These are phyloP conservation scores for Hyaloperonospora brassicae DNA, from an alignment of 352 stramenopile species.

Conservation along the genomic window DNA sequence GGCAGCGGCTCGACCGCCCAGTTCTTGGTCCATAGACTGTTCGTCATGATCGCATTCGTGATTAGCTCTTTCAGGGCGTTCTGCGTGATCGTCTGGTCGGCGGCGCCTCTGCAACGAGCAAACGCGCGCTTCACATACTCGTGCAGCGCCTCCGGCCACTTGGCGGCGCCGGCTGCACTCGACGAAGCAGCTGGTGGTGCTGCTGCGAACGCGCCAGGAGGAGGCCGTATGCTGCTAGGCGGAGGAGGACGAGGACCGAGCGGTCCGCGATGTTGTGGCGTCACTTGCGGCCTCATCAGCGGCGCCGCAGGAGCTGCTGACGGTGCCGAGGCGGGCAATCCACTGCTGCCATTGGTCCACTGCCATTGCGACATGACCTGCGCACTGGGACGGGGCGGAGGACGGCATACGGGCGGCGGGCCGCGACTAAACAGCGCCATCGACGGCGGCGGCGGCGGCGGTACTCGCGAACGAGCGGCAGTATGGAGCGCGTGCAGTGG, in stretches of 20 bases:
- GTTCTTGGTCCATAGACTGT: conserved; percentile 81
- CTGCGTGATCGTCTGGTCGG: conserved; percentile 73
- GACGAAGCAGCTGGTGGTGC: conserved; percentile 7
- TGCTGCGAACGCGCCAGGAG: conserved; percentile 9
- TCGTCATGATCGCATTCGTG: conserved; percentile 76
- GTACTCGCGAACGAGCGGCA: conserved; percentile 15
- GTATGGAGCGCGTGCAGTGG: conserved; percentile 10
- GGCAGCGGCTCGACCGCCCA: conserved; percentile 70
- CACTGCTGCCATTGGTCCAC: conserved; percentile 45
- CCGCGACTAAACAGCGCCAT: conserved; percentile 18
- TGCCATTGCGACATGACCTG: conserved; percentile 45
- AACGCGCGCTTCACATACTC: conserved; percentile 85
- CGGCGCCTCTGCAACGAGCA: conserved; percentile 58
- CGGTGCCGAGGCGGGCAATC: not conserved
- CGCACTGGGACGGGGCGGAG: conserved; percentile 29
- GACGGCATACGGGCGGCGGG: conserved; percentile 31
- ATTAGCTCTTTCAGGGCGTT: conserved; percentile 77
- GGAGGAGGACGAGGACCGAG: conserved; percentile 20
- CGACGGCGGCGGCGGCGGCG: conserved; percentile 9
- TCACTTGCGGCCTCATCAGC: conserved; percentile 44
- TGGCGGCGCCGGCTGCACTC: conserved; percentile 32
- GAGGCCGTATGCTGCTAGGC: conserved; percentile 7
- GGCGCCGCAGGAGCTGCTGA: conserved; percentile 11
- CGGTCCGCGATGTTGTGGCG: conserved; percentile 10
- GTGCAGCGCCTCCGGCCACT: conserved; percentile 79